Conservation (phyloP, 2,329 filamentous ascomycete species). For the Thelonectria blattea region DNA sequence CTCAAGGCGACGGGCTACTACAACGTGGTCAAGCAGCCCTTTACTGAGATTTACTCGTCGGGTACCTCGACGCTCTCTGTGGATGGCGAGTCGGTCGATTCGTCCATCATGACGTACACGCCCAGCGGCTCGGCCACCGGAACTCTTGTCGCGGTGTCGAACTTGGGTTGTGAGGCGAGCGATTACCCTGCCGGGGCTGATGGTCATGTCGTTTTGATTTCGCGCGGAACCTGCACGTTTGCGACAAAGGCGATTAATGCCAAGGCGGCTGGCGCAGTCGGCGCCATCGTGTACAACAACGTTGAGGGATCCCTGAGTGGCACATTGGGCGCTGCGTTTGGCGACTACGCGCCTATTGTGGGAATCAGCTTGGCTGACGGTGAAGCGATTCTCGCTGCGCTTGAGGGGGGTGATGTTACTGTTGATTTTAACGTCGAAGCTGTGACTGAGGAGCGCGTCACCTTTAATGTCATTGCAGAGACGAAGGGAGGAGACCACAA, state of each 20-base stretch:
- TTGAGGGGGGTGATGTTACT: constrained; percentile 41
- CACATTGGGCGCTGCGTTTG: constrained; percentile 58
- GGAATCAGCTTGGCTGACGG: constrained; percentile 58
- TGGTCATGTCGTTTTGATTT: constrained; percentile 65
- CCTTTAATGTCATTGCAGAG: constrained; percentile 59
- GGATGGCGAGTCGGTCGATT: constrained; percentile 37
- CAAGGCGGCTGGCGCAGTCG: constrained; percentile 61
- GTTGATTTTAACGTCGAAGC: constrained; percentile 52
- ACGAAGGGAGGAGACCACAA: constrained; percentile 55
- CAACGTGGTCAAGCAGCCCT: constrained; percentile 52
- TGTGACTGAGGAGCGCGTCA: constrained; percentile 53
- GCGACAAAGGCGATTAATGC: constrained; percentile 62
- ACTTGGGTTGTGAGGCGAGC: constrained; percentile 58
- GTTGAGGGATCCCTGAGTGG: constrained; percentile 55
- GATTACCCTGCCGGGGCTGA: constrained; percentile 60
- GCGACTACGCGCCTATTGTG: constrained; percentile 56
- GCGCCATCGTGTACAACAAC: constrained; percentile 68
- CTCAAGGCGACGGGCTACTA: constrained; percentile 49
- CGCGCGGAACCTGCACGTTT: constrained; percentile 65
- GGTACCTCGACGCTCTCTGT: constrained; percentile 41
- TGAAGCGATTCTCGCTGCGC: constrained; percentile 39
- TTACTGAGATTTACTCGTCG: constrained; percentile 48
- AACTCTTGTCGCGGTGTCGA: constrained; percentile 53
- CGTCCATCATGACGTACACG: constrained; percentile 54
- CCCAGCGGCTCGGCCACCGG: constrained; percentile 52